Evolutionary conservation across 768 basidiomycete genomes (phyloP).

Genomic region (Pleurotus platypus): DNA sequence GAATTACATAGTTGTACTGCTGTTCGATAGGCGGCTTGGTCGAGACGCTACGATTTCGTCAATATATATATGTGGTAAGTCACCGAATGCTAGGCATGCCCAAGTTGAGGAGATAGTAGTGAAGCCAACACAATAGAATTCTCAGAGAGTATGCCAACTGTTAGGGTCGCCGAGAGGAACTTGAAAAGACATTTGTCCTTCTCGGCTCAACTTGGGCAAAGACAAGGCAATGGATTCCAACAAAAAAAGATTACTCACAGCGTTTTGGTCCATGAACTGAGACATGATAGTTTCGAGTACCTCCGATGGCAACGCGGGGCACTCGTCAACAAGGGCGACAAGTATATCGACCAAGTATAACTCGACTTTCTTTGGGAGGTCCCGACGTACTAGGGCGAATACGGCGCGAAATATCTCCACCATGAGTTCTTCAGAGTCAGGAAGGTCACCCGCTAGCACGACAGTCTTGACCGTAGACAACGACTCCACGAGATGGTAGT

Average conservation of each 20-base stretch:
- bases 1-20: conserved; percentile 84
- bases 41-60: conserved; percentile 45
- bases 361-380: conserved; percentile 75
- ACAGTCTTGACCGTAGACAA: conserved; percentile 93
- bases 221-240: too few species aligned
- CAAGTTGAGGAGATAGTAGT: too few species aligned
- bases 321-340: conserved; percentile 86
- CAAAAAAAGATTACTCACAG: conserved; percentile 31
- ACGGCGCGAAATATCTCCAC: conserved; percentile 79
- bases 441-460: conserved; percentile 90
- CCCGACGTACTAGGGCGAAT: conserved; percentile 75
- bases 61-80: too few species aligned
- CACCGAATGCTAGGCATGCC: too few species aligned
- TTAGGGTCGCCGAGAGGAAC: not conserved
- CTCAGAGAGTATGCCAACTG: too few species aligned
- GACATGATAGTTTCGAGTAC: conserved; percentile 79
- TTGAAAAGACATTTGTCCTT: not conserved
- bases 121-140: too few species aligned
- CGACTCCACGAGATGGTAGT: conserved; percentile 92
- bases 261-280: conserved; percentile 80
- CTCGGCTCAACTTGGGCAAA: not conserved
- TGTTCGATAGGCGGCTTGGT: conserved; percentile 76
- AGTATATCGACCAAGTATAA: conserved; percentile 88
- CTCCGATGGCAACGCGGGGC: conserved; percentile 67
- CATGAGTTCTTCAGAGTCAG: conserved; percentile 82